Evolutionary conservation across 768 basidiomycete genomes (phyloP), one percentile per base, ranked within the genome.

Genomic region (Amyloporia xantha): DNA sequence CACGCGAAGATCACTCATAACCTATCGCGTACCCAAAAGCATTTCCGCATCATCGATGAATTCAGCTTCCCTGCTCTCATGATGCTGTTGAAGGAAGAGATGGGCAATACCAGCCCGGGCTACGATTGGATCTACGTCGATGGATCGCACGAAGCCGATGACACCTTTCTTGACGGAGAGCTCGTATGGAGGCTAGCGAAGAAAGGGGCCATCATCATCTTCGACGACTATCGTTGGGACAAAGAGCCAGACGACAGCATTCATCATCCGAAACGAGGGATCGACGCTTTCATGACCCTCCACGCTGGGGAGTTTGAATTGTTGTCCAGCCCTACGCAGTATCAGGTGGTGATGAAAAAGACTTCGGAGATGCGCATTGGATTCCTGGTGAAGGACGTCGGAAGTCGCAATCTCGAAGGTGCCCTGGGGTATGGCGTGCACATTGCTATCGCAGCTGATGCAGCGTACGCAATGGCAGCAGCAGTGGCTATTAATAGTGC

Each of bases 61-160:
- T 81, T 80, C 64, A 81, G 79, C 56, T 54, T 75, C 44, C 76
- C 79, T 1, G 77, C 70, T 2, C 60, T 80, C 30, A 74, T 71
- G 64, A 65, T 54, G 17, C 54, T 81, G 23, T 60, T 81, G 26
- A 55, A 61, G 41, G 77, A 82, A 56, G 76, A 75, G 60, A 70
- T 70, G 50, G 37, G 43, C 1, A 51, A 54, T 17, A 52, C 36
- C 0, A 26, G 58, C 1, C 63, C 72, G 15, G 79, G 79, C 1
- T 82, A 75, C 52, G 76, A 81, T 52, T 82, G 76, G 73, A 63
- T 81, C 13, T 81, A 82, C 53, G 58, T 81, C 40, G 78, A 81
- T 48, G 79, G 79, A 3, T 78, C 77, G 5, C 79, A 80, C 57
- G 72, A 75, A 45, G 76, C 79, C 6, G 76, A 77, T 51, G 81